These are phyloP conservation scores for Phialemoniopsis sp. DNA, from an alignment of 2,329 filamentous ascomycete genomes.

Conservation along the genomic window DNA sequence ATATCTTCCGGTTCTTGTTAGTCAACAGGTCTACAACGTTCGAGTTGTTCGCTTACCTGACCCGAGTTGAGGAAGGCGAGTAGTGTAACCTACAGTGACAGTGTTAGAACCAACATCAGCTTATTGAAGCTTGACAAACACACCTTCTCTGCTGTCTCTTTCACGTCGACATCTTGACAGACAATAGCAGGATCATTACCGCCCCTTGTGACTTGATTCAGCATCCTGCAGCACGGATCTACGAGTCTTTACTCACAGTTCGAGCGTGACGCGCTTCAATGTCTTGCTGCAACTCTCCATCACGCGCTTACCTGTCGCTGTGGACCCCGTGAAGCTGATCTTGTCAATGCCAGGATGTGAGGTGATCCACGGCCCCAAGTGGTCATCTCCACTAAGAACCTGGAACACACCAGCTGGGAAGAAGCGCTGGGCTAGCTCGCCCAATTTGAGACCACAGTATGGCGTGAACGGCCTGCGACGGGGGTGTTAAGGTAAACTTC, in stretches of 20 bases:
- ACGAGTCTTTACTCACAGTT: slow-evolving; percentile 30
- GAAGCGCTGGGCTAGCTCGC: slow-evolving; percentile 51
- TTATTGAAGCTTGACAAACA: background rate
- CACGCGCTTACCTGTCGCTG: slow-evolving; percentile 56
- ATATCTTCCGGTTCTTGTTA: slow-evolving; percentile 30
- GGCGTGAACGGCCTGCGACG: slow-evolving; percentile 48
- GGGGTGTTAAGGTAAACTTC: too few relatives aligned
- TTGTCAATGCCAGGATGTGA: slow-evolving; percentile 56
- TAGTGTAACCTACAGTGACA: slow-evolving; percentile 27
- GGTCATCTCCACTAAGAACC: slow-evolving; percentile 54
- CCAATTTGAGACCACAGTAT: slow-evolving; percentile 55
- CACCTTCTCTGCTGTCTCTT: slow-evolving; percentile 26
- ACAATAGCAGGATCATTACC: slow-evolving; percentile 31
- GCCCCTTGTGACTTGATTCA: slow-evolving; percentile 15
- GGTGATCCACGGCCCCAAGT: slow-evolving; percentile 55
- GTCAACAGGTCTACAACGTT: background rate
- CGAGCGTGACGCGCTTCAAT: slow-evolving; percentile 57
- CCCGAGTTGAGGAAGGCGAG: slow-evolving; percentile 52
- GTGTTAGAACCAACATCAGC: background rate
- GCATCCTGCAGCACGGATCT: slow-evolving; percentile 10
- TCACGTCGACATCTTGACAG: slow-evolving; percentile 36
- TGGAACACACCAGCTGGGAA: slow-evolving; percentile 62
- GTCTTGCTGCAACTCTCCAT: slow-evolving; percentile 52
- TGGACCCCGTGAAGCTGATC: slow-evolving; percentile 61
- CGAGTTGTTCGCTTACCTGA: slow-evolving; percentile 10